Base-by-base conservation (phyloP, 2,329 filamentous ascomycete species). In the Colletotrichum melonis region DNA sequence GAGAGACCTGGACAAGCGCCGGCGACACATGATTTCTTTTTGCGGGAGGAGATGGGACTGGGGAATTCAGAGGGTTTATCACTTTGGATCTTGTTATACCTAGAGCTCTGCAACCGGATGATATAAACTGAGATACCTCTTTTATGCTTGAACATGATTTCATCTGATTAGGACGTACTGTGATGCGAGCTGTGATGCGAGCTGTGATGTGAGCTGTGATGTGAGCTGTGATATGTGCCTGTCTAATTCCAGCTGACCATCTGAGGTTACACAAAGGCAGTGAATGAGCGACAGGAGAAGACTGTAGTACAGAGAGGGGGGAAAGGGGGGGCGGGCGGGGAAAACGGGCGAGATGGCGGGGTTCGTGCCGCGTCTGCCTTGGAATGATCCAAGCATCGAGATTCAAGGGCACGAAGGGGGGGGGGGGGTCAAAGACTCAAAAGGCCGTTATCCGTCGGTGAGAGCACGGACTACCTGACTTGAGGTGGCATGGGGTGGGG, bases 41-140 rank as follows among this genome's bases (percentile, higher is more conserved):
- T 12, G 26, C 26, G 24, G 26, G 38, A 35, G 28, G 49, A 49
- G 5, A 5, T 42, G 38, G 32, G 46, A 38, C 55, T 67, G 32
- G 55, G 49, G 22, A 38, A 57, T 59, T 60, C 35, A 42, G 28
- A 49, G 62, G 11, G 28, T 14, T 57, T 28, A 62, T 69, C 57
- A 26, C 26, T 56, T 71, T 49, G 57, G 26, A 59, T 59, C 26
- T 67, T 72, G 57, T 54, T 63, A 63, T 58, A 67, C 57, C 65
- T 74, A 74, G 58, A 68, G 49, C 62, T 55, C 67, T 56, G 65
- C 66, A 52, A 55, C 63, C 62, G 62, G 63, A 73, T 63, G 72
- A 75, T 42, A 69, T 72, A 69, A 63, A 75, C 65, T 62, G 68
- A 75, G 74, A 75, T 75, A 73, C 72, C 74, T 75, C 42, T 69